A percentile compares a stretch with the other conserved stretches of the same genome.
phyloP scores from a whole-genome alignment of 495 filamentous ascomycete species.

The Staphylotrichum tortipilum region DNA sequence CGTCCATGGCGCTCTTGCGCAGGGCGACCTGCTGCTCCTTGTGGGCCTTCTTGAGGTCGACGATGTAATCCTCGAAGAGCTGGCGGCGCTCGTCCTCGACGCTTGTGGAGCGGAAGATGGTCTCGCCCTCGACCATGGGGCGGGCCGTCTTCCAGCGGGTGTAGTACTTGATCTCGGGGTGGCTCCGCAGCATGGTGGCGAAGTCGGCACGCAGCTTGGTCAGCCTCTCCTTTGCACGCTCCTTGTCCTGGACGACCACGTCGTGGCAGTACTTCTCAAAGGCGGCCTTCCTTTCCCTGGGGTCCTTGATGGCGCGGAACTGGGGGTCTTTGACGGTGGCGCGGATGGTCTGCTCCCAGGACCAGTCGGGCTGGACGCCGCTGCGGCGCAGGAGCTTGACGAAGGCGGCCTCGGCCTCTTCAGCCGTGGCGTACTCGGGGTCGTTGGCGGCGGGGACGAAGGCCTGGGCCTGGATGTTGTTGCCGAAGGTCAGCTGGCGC shows the following conservation, averaged over 20 bases:
- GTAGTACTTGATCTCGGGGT: constrained; percentile 96
- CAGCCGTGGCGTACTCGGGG: constrained; percentile 73
- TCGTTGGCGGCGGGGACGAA: constrained; percentile 60
- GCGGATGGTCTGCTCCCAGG: constrained; percentile 84
- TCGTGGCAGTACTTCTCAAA: constrained; percentile 95
- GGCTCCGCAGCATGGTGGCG: constrained; percentile 88
- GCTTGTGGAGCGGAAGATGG: constrained; percentile 84
- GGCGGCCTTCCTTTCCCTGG: constrained; percentile 79
- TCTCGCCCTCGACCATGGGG: constrained; percentile 91
- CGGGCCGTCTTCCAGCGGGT: constrained; percentile 96
- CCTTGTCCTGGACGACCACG: constrained; percentile 86
- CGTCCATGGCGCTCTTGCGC: constrained; percentile 77
- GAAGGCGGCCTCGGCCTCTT: constrained; percentile 93
- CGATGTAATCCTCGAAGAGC: constrained; percentile 89
- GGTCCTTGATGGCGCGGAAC: constrained; percentile 88
- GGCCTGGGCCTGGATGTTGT: constrained; percentile 52
- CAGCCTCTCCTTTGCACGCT: constrained; percentile 87
- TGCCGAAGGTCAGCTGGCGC: constrained; percentile 61
- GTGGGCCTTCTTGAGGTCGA: constrained; percentile 70
- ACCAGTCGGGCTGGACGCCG: constrained; percentile 82
- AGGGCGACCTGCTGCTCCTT: constrained; percentile 61
- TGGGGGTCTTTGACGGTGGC: constrained; percentile 88
- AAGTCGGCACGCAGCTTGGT: constrained; percentile 92
- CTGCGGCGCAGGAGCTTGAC: constrained; percentile 80
- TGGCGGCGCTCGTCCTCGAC: constrained; percentile 83